Percentiles rank a stretch among this genome's conserved stretches.
These are phyloP conservation scores for Sporisorium scitamineum DNA, from an alignment of 1,284 basidiomycete genomes.

Conservation along the genomic window DNA sequence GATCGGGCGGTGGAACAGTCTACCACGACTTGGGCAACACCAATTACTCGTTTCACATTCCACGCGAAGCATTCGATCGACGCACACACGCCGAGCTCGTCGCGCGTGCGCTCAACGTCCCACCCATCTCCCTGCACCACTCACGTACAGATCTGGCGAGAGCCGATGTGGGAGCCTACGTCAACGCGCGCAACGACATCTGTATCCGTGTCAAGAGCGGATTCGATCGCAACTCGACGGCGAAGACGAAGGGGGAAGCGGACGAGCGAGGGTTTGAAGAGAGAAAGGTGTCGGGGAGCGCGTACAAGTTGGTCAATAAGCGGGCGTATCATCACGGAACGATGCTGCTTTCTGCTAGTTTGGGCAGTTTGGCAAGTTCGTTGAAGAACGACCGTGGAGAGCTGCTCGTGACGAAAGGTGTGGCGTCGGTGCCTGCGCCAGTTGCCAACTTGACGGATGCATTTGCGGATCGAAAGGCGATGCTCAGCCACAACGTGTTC, in stretches of 20 bases:
- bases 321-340: conserved; percentile 98
- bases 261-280: conserved; percentile 31
- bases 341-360: conserved; percentile 80
- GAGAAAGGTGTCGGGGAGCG: conserved; percentile 90
- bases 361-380: conserved; percentile 55
- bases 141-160: conserved; percentile 11
- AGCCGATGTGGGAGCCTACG: conserved; percentile 67
- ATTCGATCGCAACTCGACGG: conserved; percentile 74
- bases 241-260: conserved; percentile 14
- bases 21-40: conserved; percentile 97
- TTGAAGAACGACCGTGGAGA: conserved; percentile 78
- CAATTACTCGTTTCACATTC: conserved; percentile 94
- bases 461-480: conserved; percentile 70
- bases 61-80: conserved; percentile 83
- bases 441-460: conserved; percentile 82
- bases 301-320: conserved; percentile 92
- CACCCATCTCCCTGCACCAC: conserved; percentile 60
- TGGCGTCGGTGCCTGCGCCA: conserved; percentile 90
- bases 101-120: conserved; percentile 79
- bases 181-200: conserved; percentile 89
- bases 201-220: conserved; percentile 72
- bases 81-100: conserved; percentile 83
- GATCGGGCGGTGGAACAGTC: conserved; percentile 96
- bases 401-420: conserved; percentile 81
- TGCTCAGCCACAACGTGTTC: conserved; percentile 79